phyloP scores from a whole-genome alignment of 805 yeast genomes.

The Starmerella vaccinii region DNA sequence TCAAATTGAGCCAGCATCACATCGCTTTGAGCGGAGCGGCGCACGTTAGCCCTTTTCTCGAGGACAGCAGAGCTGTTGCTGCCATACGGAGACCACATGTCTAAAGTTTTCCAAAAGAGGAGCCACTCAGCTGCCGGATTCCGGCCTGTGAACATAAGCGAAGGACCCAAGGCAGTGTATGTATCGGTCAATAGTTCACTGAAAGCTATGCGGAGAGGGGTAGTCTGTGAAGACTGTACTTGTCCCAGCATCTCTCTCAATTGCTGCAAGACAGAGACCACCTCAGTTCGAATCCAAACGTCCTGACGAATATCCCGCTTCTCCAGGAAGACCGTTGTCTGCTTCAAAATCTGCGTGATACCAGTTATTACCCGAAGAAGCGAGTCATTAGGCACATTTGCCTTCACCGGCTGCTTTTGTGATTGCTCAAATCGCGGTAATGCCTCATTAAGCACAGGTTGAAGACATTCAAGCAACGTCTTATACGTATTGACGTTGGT shows the following conservation, averaged over 20 bases:
- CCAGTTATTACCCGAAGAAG: constrained; percentile 49
- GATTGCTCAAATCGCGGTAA: constrained; percentile 12
- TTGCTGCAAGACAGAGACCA: constrained; percentile 34
- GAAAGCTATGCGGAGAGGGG: constrained; percentile 33
- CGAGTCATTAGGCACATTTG: constrained; percentile 1
- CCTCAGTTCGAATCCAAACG: constrained; percentile 54
- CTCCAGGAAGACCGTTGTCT: constrained; percentile 53
- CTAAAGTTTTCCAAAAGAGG: constrained; percentile 60
- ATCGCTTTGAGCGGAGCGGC: constrained; percentile 25
- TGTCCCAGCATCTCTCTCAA: constrained; percentile 31
- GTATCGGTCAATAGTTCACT: constrained; percentile 71
- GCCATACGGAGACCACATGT: constrained; percentile 94
- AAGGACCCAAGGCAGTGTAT: constrained; percentile 34
- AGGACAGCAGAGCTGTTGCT: constrained; percentile 48
- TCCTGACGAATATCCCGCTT: constrained; percentile 47
- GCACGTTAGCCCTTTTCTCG: constrained; percentile 57
- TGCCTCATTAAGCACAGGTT: constrained; percentile 49
- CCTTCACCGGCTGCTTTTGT: constrained; percentile 8
- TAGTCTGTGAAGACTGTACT: constrained; percentile 38
- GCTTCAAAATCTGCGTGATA: constrained; percentile 61
- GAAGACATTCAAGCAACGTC: constrained; percentile 67
- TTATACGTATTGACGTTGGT: constrained; percentile 81
- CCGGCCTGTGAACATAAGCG: constrained; percentile 17
- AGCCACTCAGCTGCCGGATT: constrained; percentile 35
- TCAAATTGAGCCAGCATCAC: constrained; percentile 39